phyloP scores from a whole-genome alignment of 2,329 filamentous ascomycete species.

The Aspergillus awamori region DNA sequence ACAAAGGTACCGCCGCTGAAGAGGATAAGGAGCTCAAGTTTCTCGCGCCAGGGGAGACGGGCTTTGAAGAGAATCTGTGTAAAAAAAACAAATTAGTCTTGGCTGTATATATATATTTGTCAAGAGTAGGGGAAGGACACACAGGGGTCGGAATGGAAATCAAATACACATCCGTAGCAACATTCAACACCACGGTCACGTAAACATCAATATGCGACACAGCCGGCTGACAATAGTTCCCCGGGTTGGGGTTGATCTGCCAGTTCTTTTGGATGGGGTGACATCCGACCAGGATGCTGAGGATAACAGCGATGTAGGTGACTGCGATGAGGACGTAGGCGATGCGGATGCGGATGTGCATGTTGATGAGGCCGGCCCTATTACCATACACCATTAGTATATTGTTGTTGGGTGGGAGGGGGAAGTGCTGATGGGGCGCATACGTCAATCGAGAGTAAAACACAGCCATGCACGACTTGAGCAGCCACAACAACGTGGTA shows the following conservation, averaged over 20 bases:
- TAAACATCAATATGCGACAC: slow-evolving; percentile 56
- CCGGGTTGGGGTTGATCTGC: slow-evolving; percentile 63
- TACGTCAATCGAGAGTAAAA: slow-evolving; percentile 61
- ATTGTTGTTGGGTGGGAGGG: neutral
- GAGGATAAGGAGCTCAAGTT: slow-evolving; percentile 56
- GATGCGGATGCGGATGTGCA: slow-evolving; percentile 52
- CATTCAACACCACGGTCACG: slow-evolving; percentile 57
- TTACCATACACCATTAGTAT: neutral
- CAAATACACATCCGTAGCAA: slow-evolving; percentile 62
- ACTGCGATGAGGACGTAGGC: slow-evolving; percentile 54
- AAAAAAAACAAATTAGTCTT: neutral
- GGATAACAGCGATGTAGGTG: slow-evolving; percentile 55
- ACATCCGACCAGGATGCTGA: slow-evolving; percentile 57
- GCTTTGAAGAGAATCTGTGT: slow-evolving; percentile 57
- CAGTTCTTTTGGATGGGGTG: slow-evolving; percentile 58
- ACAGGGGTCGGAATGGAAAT: slow-evolving; percentile 62
- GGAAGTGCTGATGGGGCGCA: neutral
- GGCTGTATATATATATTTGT: neutral
- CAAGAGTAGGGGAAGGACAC: slow-evolving; percentile 7
- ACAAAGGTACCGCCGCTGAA: slow-evolving; percentile 61
- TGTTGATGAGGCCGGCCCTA: slow-evolving; percentile 45
- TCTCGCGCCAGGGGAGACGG: slow-evolving; percentile 53
- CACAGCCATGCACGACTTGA: slow-evolving; percentile 59
- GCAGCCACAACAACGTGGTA: slow-evolving; percentile 54
- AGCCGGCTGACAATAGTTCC: slow-evolving; percentile 54